A percentile compares a stretch with the other conserved stretches of the same genome.
phyloP scores from a whole-genome alignment of 148 eudicot species.

The Heliosperma pusillum region DNA sequence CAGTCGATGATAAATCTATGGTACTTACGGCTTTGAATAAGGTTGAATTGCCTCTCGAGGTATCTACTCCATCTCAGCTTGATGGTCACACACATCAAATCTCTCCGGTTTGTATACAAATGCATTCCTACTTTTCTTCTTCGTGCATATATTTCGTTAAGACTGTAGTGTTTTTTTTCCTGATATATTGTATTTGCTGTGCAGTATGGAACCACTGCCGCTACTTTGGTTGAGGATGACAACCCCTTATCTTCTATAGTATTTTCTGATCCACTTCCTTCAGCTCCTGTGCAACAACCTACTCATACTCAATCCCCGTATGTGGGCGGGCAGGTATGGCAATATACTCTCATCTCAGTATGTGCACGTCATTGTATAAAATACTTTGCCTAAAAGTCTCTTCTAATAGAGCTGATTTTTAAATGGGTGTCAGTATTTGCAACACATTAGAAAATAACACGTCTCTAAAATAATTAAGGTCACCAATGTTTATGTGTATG shows the following conservation, averaged over 20 bases:
- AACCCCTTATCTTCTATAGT: conserved; percentile 60
- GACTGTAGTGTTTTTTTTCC: not conserved
- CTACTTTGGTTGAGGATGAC: conserved; percentile 64
- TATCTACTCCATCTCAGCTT: conserved; percentile 54
- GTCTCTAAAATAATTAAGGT: not conserved
- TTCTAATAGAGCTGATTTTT: not conserved
- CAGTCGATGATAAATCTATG: conserved; percentile 42
- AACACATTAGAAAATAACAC: not conserved
- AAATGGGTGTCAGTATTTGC: not conserved
- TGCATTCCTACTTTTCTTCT: not conserved
- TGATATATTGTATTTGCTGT: not conserved
- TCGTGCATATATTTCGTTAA: not conserved
- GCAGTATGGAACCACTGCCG: conserved; percentile 65
- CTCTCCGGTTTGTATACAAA: conserved; percentile 51
- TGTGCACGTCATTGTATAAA: too few species aligned
- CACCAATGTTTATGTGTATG: not conserved
- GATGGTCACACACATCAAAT: conserved; percentile 55
- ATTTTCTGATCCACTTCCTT: conserved; percentile 75
- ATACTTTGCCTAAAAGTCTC: not conserved
- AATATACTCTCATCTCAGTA: not conserved
- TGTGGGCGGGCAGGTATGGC: conserved; percentile 61
- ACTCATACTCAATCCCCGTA: conserved; percentile 50
- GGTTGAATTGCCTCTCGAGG: conserved; percentile 73
- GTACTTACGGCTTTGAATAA: conserved; percentile 48
- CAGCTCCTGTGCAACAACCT: conserved; percentile 65